Evolutionary conservation across 164 flowering plant genomes (phyloP).

Genomic region (Nelumbo lutea): DNA sequence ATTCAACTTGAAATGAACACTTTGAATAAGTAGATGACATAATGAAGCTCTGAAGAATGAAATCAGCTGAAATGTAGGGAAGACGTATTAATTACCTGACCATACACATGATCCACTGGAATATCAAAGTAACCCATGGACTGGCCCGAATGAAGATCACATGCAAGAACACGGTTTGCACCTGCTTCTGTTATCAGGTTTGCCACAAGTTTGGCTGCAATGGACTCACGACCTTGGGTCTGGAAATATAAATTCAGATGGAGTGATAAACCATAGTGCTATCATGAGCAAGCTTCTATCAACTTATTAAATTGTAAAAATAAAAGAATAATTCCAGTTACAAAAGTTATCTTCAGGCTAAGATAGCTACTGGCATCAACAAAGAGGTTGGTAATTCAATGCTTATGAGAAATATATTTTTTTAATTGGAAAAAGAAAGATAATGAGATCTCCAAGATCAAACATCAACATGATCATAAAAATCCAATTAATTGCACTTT

Average conservation of each 20-base stretch:
- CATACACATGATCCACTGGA: constrained; percentile 95
- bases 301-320: not conserved
- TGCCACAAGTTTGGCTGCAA: constrained; percentile 98
- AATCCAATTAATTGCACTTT: not conserved
- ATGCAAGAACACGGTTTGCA: constrained; percentile 94
- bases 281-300: not conserved
- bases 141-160: constrained; percentile 99
- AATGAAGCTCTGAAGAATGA: not conserved
- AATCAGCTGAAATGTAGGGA: not conserved
- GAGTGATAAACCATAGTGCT: not conserved
- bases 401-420: no score
- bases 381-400: no score
- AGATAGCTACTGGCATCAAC: no score
- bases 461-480: not conserved
- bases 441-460: not conserved
- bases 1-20: not conserved
- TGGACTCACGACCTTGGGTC: constrained; percentile 99
- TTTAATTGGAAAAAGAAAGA: not conserved
- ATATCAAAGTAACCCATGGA: constrained; percentile 99
- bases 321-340: not conserved
- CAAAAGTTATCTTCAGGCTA: no score
- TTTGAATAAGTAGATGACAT: not conserved
- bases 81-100: constrained; percentile 54
- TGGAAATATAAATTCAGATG: constrained; percentile 23
- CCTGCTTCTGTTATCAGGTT: constrained; percentile 96